phyloP scores from a whole-genome alignment of 208 protist genomes.

The Lotmaria passim region DNA sequence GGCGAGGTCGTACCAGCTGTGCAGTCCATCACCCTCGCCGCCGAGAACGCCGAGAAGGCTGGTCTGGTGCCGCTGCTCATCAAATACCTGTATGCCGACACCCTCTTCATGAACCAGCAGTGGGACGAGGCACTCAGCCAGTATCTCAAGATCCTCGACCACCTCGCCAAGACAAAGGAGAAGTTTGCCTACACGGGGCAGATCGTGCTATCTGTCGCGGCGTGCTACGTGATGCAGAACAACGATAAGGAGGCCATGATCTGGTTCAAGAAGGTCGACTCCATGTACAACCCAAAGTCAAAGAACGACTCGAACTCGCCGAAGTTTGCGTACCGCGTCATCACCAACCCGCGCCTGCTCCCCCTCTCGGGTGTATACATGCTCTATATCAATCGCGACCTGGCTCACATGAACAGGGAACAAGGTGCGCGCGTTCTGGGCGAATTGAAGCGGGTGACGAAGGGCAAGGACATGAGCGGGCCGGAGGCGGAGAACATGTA shows the following conservation, averaged over 20 bases:
- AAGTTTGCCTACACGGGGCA: slow-evolving; percentile 91
- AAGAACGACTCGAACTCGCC: slow-evolving; percentile 92
- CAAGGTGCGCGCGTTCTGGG: slow-evolving; percentile 70
- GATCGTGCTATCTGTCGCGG: slow-evolving; percentile 80
- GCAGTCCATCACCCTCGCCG: slow-evolving; percentile 67
- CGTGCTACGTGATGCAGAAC: slow-evolving; percentile 84
- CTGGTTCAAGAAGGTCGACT: slow-evolving; percentile 84
- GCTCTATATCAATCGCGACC: slow-evolving; percentile 92
- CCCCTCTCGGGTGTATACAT: slow-evolving; percentile 85
- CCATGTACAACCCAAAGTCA: slow-evolving; percentile 89
- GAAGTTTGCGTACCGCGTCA: slow-evolving; percentile 78
- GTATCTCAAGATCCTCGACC: slow-evolving; percentile 69
- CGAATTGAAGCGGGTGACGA: slow-evolving; percentile 68
- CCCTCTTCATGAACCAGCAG: slow-evolving; percentile 91
- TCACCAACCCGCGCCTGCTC: slow-evolving; percentile 75
- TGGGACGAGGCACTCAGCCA: slow-evolving; percentile 69
- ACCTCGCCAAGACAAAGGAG: slow-evolving; percentile 74
- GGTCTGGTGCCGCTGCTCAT: slow-evolving; percentile 83
- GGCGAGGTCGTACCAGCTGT: slow-evolving; percentile 81
- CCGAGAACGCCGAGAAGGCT: slow-evolving; percentile 73
- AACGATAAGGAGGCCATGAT: slow-evolving; percentile 64
- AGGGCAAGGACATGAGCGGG: slow-evolving; percentile 66
- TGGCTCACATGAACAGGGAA: slow-evolving; percentile 89
- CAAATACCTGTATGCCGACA: slow-evolving; percentile 90
- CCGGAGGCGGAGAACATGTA: slow-evolving; percentile 84